Evolutionary conservation across 225 moss, liverwort and hornwort species (phyloP).

Genomic region (Lunularia cruciata): DNA sequence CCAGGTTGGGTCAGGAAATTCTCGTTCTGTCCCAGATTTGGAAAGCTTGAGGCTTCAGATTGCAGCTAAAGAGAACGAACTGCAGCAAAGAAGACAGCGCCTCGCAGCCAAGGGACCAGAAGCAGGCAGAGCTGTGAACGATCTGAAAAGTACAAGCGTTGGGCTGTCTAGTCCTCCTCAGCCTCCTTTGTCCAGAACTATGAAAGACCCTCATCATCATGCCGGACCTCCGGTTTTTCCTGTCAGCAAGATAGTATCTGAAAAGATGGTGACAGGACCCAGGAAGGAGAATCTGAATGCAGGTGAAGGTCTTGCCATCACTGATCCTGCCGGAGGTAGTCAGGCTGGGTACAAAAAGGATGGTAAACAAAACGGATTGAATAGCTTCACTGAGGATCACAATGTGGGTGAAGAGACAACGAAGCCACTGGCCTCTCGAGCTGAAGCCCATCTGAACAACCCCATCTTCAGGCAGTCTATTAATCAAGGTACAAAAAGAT

Average conservation of each 20-base stretch:
- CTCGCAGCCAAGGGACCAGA: constrained; percentile 36
- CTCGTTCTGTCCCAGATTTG: constrained; percentile 50
- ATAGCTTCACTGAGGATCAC: constrained; percentile 16
- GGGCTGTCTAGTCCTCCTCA: constrained; percentile 7
- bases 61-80: constrained; percentile 66
- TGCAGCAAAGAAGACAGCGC: constrained; percentile 47
- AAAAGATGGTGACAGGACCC: constrained; percentile 17
- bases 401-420: neutral
- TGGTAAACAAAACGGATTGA: constrained; percentile 14
- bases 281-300: constrained; percentile 19
- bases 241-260: constrained; percentile 16
- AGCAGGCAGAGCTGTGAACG: constrained; percentile 24
- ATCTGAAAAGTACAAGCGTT: constrained; percentile 19
- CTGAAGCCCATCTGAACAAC: neutral
- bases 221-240: neutral
- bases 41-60: constrained; percentile 72
- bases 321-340: constrained; percentile 26
- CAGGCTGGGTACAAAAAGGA: constrained; percentile 27
- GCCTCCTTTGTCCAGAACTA: neutral
- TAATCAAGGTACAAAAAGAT: constrained; percentile 30
- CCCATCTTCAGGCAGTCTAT: neutral
- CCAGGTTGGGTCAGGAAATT: neutral
- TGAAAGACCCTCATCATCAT: constrained; percentile 11
- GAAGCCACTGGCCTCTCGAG: neutral
- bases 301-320: constrained; percentile 22